Percentiles rank a stretch among this genome's conserved stretches.
Evolutionary conservation across 306 rosid genomes (phyloP).

Genomic region (Canavalia gladiata): DNA sequence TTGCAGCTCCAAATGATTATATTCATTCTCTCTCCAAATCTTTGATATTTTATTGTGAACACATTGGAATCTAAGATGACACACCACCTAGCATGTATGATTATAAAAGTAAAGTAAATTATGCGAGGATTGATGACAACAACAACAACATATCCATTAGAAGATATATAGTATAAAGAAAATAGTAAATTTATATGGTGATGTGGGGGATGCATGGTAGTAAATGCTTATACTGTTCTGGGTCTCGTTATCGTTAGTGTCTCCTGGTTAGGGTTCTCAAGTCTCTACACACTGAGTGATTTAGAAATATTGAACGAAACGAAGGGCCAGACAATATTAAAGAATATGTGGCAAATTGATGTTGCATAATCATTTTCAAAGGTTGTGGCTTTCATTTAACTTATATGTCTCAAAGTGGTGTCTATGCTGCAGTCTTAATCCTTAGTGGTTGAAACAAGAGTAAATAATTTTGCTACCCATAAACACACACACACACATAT

Average conservation of each 20-base stretch:
- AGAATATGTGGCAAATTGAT: conserved; percentile 29
- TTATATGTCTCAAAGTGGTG: conserved; percentile 13
- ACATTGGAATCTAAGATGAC: conserved; percentile 5
- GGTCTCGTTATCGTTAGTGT: background rate
- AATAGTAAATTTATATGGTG: background rate
- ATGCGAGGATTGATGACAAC: background rate
- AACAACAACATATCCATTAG: background rate
- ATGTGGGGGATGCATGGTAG: conserved; percentile 10
- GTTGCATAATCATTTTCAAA: conserved; percentile 34
- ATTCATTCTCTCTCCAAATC: conserved; percentile 36
- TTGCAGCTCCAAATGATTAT: background rate
- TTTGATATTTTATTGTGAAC: conserved; percentile 25
- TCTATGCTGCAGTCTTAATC: conserved; percentile 36
- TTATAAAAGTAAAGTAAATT: conserved; percentile 23
- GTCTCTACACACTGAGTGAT: background rate
- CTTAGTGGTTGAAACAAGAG: background rate
- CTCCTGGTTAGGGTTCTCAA: conserved; percentile 29
- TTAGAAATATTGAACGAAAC: background rate
- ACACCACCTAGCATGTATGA: background rate
- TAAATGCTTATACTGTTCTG: conserved; percentile 5
- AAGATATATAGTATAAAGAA: background rate
- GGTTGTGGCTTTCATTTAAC: conserved; percentile 21
- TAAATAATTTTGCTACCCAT: background rate
- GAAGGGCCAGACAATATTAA: background rate
- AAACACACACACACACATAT: too few relatives aligned